Percentiles rank a stretch among this genome's conserved stretches.
These are phyloP conservation scores for Rosa chinensis DNA, from an alignment of 306 rosid genomes.

Conservation along the genomic window DNA sequence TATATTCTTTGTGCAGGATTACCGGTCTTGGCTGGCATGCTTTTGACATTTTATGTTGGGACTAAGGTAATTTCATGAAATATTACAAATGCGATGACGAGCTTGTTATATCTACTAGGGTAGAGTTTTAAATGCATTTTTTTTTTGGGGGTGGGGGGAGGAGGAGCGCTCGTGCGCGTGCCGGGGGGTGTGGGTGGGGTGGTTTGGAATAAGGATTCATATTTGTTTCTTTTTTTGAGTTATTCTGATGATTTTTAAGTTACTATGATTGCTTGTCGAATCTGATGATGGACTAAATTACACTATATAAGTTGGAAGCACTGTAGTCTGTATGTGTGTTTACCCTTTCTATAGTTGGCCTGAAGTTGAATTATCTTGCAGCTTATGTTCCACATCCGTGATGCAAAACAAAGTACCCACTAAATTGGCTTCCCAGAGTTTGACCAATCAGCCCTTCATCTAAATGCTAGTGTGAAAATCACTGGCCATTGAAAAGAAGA, in stretches of 20 bases:
- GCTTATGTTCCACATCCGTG: constrained; percentile 86
- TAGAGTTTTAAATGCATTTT: not conserved
- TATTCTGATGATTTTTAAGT: not conserved
- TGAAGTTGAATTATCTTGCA: constrained; percentile 33
- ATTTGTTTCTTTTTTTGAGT: not conserved
- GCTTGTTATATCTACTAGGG: not conserved
- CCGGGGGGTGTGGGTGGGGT: no score
- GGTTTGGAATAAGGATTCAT: not conserved
- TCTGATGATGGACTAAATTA: not conserved
- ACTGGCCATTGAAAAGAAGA: not conserved
- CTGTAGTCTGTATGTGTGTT: not conserved
- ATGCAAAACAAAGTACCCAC: constrained; percentile 45
- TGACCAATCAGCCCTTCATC: not conserved
- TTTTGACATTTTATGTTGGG: constrained; percentile 79
- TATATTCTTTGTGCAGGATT: constrained; percentile 50
- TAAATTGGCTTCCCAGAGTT: constrained; percentile 2
- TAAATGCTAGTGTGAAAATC: not conserved
- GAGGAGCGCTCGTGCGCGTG: no score
- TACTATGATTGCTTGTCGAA: not conserved
- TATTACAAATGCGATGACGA: not conserved
- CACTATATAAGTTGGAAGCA: not conserved
- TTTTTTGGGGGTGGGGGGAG: no score
- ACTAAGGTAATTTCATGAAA: constrained; percentile 60
- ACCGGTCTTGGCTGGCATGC: constrained; percentile 75
- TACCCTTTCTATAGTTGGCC: constrained; percentile 11